Evolutionary conservation across 2,329 filamentous ascomycete species (phyloP), one percentile per base, ranked within the genome.

Genomic region (Fusarium irregulare): DNA sequence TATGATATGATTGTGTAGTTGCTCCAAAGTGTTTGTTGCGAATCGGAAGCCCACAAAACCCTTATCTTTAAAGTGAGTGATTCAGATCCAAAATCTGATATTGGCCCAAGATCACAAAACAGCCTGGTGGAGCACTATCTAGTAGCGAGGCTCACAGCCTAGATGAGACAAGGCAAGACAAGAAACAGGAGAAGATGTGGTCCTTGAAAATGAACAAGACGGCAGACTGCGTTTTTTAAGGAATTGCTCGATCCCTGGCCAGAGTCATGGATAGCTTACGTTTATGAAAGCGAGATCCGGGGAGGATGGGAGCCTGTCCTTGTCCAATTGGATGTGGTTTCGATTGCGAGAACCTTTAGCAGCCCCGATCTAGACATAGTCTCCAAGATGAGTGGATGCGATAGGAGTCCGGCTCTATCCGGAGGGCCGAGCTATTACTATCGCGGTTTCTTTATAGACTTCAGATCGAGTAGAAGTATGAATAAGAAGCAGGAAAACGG

Each of bases 341-440:
- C 70, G 70, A 71, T 75, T 68, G 70, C 68, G 66, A 75, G 64
- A 58, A 60, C 60, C 47, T 68, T 63, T 68, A 74, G 60, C 54
- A 68, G 49, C 16, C 64, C 73, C 73, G 70, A 75, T 75, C 64
- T 60, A 72, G 73, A 65, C 70, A 73, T 73, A 75, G 73, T 61
- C 65, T 55, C 72, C 64, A 64, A 46, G 51, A 66, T 46, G 68
- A 73, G 73, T 75, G 73, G 73, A 54, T 64, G 73, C 70, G 70
- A 75, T 71, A 75, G 66, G 71, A 72, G 66, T 56, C 68, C 51
- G 50, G 55, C 28, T 50, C 49, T 50, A 57, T 59, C 63, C 68
- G 68, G 63, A 63, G 45, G 58, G 60, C 68, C 70, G 65, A 67
- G 51, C 60, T 65, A 49, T 70, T 48, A 65, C 40, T 32, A 62